Evolutionary conservation across 805 yeast species (phyloP).

Genomic region (Candida quercuum): DNA sequence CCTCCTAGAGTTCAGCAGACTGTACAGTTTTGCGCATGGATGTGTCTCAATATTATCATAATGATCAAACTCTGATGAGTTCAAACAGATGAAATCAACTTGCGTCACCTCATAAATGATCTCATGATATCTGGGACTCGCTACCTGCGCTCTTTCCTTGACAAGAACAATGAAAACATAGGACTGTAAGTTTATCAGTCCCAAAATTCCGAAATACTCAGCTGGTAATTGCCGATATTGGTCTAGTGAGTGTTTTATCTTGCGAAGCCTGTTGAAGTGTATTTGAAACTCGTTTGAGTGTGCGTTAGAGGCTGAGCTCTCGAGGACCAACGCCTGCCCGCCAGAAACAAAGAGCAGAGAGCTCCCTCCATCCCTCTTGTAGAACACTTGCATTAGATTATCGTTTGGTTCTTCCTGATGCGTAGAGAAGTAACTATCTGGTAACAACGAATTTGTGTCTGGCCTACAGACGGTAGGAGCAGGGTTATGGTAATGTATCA

Average conservation of each 20-base stretch:
- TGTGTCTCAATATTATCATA: conserved; percentile 40
- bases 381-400: neutral
- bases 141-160: conserved; percentile 49
- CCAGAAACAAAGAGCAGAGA: neutral
- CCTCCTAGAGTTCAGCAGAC: conserved; percentile 65
- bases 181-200: conserved; percentile 51
- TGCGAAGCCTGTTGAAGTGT: too few species aligned
- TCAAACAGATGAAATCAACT: conserved; percentile 62
- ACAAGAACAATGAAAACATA: conserved; percentile 54
- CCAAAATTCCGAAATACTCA: conserved; percentile 52
- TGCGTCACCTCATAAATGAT: conserved; percentile 48
- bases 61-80: conserved; percentile 48
- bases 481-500: too few species aligned
- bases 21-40: conserved; percentile 75
- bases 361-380: neutral
- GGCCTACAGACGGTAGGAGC: too few species aligned
- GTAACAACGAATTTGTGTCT: too few species aligned
- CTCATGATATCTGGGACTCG: conserved; percentile 52
- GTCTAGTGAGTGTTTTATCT: neutral
- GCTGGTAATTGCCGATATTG: conserved; percentile 27
- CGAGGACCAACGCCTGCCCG: neutral
- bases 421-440: too few species aligned
- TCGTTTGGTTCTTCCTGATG: too few species aligned
- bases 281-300: too few species aligned
- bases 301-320: neutral